Evolutionary conservation across 2,329 filamentous ascomycete species (phyloP).

Genomic region (Macroventuria anomochaeta): DNA sequence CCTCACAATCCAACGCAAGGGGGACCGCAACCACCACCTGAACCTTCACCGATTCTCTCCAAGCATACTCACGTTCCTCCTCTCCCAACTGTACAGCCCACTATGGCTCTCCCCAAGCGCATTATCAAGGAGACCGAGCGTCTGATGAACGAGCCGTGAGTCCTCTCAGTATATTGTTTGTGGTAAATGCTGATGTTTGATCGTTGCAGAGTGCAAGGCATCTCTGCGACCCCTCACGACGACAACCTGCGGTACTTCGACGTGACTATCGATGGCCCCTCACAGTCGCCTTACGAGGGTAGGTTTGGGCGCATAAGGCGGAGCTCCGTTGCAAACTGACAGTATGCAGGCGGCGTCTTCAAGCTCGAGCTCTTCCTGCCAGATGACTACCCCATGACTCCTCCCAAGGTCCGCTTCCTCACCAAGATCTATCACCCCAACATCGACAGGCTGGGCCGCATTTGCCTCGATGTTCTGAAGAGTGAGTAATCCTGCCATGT

Average conservation of each 20-base stretch:
- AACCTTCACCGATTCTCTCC: not conserved
- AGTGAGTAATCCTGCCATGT: conserved; percentile 61
- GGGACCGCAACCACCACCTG: not conserved
- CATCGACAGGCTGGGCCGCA: conserved; percentile 95
- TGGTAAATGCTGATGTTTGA: conserved; percentile 2
- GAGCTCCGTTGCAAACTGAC: not conserved
- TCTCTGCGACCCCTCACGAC: conserved; percentile 93
- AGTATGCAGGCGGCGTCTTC: conserved; percentile 75
- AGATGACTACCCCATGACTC: conserved; percentile 99
- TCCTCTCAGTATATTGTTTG: not conserved
- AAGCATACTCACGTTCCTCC: not conserved
- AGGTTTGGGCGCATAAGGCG: conserved; percentile 32
- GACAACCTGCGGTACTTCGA: conserved; percentile 99
- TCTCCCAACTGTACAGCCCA: not conserved
- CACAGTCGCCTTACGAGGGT: conserved; percentile 96
- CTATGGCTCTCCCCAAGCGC: conserved; percentile 82
- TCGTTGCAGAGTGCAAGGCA: conserved; percentile 80
- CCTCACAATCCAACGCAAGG: not conserved
- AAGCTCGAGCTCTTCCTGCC: conserved; percentile 97
- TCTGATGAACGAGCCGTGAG: conserved; percentile 94
- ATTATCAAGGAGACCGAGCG: conserved; percentile 99
- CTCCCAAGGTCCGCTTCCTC: conserved; percentile 96
- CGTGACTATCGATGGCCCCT: conserved; percentile 91
- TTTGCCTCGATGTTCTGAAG: conserved; percentile 96
- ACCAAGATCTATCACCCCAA: conserved; percentile 99